phyloP scores from a whole-genome alignment of 768 basidiomycete genomes.

The Russula griseocarnosa region DNA sequence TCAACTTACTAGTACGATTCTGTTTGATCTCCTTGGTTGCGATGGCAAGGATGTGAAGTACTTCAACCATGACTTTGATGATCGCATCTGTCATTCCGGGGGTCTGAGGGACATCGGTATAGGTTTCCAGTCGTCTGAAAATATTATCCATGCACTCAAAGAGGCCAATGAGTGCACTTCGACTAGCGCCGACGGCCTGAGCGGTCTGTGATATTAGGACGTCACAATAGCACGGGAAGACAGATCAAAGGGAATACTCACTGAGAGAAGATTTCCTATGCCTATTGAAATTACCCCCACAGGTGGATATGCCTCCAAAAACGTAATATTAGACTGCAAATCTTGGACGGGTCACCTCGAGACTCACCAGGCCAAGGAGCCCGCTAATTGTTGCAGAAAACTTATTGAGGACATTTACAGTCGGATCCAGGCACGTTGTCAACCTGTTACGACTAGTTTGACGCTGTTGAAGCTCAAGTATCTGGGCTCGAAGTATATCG shows the following conservation, averaged over 20 bases:
- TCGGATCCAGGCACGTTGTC: background rate
- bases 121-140: background rate
- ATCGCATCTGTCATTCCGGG: background rate
- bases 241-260: background rate
- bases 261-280: background rate
- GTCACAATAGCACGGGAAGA: background rate
- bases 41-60: background rate
- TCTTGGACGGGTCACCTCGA: background rate
- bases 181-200: background rate
- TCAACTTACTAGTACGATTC: background rate
- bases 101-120: background rate
- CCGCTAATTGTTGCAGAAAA: background rate
- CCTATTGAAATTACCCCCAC: background rate
- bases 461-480: background rate
- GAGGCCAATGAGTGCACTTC: background rate
- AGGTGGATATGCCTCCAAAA: background rate
- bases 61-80: background rate
- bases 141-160: background rate
- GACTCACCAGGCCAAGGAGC: background rate
- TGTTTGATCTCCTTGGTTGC: background rate
- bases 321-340: background rate
- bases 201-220: background rate
- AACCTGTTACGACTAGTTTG: background rate
- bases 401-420: background rate
- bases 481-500: background rate